phyloP scores from a whole-genome alignment of 2,329 filamentous ascomycete genomes.

The Endocalyx cinctus region DNA sequence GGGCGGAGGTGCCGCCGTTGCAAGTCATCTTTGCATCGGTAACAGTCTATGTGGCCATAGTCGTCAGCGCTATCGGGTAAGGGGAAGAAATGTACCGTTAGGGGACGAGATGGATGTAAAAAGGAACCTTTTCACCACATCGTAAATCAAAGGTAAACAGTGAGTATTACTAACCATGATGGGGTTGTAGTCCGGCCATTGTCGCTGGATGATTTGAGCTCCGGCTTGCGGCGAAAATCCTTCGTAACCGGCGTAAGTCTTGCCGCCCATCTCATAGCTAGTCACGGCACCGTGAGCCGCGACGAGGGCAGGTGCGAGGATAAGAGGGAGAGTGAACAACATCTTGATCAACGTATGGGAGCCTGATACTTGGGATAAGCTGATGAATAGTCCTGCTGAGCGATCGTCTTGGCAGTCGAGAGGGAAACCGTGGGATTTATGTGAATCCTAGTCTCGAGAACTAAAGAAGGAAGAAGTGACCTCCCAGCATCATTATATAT shows the following conservation, averaged over 20 bases:
- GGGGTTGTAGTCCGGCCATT: constrained; percentile 56
- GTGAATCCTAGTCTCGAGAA: constrained; percentile 13
- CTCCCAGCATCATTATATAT: constrained; percentile 10
- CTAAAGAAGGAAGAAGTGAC: constrained; percentile 7
- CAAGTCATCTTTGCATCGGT: constrained; percentile 48
- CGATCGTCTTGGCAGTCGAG: constrained; percentile 12
- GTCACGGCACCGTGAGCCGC: constrained; percentile 36
- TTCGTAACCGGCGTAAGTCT: constrained; percentile 38
- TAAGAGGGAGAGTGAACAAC: constrained; percentile 18
- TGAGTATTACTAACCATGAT: no score
- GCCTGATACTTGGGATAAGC: constrained; percentile 2
- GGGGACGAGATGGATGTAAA: no score
- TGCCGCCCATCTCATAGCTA: constrained; percentile 42
- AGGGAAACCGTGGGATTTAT: constrained; percentile 13
- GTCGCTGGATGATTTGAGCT: constrained; percentile 50
- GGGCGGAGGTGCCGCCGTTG: constrained; percentile 48
- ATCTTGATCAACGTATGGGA: constrained; percentile 12
- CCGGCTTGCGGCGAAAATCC: constrained; percentile 45
- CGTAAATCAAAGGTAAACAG: no score
- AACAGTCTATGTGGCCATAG: no score
- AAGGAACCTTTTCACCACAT: no score
- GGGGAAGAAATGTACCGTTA: no score
- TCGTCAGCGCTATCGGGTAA: no score
- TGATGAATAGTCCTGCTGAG: constrained; percentile 3
- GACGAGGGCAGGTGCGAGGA: constrained; percentile 24